phyloP scores from a whole-genome alignment of 805 yeast genomes.

The Candida methanosorbosa region DNA sequence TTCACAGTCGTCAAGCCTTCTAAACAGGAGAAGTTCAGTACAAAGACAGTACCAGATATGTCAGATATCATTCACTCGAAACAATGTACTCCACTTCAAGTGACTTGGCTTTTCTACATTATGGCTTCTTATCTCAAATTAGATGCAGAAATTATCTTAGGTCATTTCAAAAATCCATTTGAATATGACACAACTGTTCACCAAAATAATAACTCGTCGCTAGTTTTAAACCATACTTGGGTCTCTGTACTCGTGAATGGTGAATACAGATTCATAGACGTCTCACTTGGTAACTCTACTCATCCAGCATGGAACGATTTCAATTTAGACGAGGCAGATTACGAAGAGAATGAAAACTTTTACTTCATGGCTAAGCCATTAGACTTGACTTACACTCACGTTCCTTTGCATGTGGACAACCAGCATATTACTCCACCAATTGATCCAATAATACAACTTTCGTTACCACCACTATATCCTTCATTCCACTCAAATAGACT shows the following conservation, averaged over 20 bases:
- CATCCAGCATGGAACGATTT: slow-evolving; percentile 41
- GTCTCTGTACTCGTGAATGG: slow-evolving; percentile 66
- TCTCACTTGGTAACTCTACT: slow-evolving; percentile 50
- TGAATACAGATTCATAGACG: slow-evolving; percentile 77
- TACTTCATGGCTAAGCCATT: slow-evolving; percentile 77
- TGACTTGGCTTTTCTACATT: slow-evolving; percentile 68
- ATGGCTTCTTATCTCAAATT: slow-evolving; percentile 65
- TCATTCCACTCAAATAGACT: slow-evolving; percentile 58
- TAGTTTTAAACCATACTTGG: slow-evolving; percentile 81
- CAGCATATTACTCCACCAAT: slow-evolving; percentile 86
- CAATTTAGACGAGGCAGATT: slow-evolving; percentile 23
- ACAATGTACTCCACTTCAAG: slow-evolving; percentile 39
- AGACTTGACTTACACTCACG: slow-evolving; percentile 72
- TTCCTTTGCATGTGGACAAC: slow-evolving; percentile 68
- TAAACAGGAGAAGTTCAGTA: slow-evolving; percentile 23
- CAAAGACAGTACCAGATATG: slow-evolving; percentile 20
- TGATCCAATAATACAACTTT: slow-evolving; percentile 66
- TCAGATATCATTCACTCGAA: slow-evolving; percentile 18
- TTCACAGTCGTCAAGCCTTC: slow-evolving; percentile 35
- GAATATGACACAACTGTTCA: slow-evolving; percentile 32
- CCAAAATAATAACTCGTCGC: slow-evolving; percentile 27
- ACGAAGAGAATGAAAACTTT: slow-evolving; percentile 24
- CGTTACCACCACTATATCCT: slow-evolving; percentile 83
- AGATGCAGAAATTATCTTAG: slow-evolving; percentile 68
- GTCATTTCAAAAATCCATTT: slow-evolving; percentile 77